phyloP scores from a whole-genome alignment of 371 early-diverging fungal genomes.

The Haplosporangium sp. region DNA sequence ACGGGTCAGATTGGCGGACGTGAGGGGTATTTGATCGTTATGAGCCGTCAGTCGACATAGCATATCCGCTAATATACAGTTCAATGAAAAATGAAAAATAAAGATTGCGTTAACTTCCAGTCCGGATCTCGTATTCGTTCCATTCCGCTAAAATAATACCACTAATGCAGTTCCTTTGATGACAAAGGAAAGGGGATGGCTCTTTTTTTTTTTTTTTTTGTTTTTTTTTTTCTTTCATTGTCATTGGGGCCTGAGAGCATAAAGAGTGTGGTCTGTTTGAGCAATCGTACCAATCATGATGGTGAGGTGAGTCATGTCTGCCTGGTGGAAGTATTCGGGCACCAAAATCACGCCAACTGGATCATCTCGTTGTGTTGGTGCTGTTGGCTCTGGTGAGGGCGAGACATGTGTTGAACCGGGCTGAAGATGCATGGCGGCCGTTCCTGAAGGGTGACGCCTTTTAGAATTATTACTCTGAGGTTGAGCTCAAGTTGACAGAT shows the following conservation, averaged over 20 bases:
- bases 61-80: constrained; percentile 82
- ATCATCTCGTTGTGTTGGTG: constrained; percentile 39
- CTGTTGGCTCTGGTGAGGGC: constrained; percentile 54
- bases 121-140: too few relatives aligned
- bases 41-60: constrained; percentile 76
- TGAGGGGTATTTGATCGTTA: constrained; percentile 91
- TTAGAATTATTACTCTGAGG: constrained; percentile 4
- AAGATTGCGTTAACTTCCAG: too few relatives aligned
- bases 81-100: too few relatives aligned
- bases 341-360: constrained; percentile 60
- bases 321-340: constrained; percentile 77
- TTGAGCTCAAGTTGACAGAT: not conserved
- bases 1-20: constrained; percentile 85
- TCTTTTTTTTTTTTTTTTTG: too few relatives aligned
- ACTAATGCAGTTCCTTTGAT: too few relatives aligned
- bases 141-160: too few relatives aligned
- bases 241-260: not conserved
- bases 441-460: constrained; percentile 6
- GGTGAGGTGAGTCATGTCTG: constrained; percentile 76
- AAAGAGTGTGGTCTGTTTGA: not conserved
- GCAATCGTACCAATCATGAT: constrained; percentile 75
- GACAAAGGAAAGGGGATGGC: too few relatives aligned
- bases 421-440: constrained; percentile 37
- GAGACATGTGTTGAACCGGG: constrained; percentile 44
- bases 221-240: too few relatives aligned